These are phyloP conservation scores for Dactylonectria estremocensis DNA, from an alignment of 2,329 filamentous ascomycete species.

Conservation along the genomic window DNA sequence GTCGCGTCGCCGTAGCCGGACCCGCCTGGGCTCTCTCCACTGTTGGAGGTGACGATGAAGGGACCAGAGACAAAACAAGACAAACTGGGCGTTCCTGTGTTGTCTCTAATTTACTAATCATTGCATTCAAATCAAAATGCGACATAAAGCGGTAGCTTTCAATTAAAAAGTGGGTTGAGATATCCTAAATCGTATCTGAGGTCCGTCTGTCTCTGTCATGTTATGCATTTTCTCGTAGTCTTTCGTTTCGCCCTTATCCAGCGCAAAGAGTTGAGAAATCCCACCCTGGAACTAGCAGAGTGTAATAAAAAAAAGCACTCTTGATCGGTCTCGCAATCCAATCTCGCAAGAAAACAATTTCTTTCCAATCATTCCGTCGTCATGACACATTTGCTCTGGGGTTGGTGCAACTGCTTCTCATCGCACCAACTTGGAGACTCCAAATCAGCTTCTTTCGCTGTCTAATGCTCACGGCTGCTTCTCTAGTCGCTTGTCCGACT, in stretches of 20 bases:
- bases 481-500: constrained; percentile 49
- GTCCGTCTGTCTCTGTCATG: not conserved
- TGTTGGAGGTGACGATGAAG: constrained; percentile 14
- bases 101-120: not conserved
- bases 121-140: not conserved
- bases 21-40: constrained; percentile 7
- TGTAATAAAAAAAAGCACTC: not conserved
- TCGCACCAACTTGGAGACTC: not conserved
- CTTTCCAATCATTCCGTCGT: constrained; percentile 7
- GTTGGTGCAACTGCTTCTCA: not conserved
- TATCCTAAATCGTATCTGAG: not conserved
- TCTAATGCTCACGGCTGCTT: constrained; percentile 19
- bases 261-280: constrained; percentile 2
- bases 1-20: not conserved
- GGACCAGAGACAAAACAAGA: constrained; percentile 11
- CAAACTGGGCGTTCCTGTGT: not conserved
- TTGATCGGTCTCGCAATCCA: not conserved
- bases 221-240: constrained; percentile 4
- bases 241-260: not conserved
- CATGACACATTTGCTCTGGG: not conserved
- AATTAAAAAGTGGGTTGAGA: not conserved
- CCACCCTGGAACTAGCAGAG: not conserved
- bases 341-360: constrained; percentile 12
- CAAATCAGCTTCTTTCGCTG: not conserved
- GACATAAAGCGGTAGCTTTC: not conserved